Base-by-base conservation (phyloP, 345 rosid species). In the Pelargonium nanum region DNA sequence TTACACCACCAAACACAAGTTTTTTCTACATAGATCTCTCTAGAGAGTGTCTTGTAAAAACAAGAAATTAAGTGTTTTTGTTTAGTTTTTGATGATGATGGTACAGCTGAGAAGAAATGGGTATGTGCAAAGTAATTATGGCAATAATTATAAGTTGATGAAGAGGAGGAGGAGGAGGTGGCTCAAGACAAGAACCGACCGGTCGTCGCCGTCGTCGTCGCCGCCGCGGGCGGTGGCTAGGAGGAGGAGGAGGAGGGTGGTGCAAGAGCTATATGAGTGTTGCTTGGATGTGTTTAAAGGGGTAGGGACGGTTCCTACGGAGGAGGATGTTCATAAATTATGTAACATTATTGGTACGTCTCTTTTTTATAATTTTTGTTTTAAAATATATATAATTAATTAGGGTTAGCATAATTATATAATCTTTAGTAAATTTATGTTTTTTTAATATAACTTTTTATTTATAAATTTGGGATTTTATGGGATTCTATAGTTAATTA, bases 271-370 rank as follows among this genome's bases (percentile, higher is more conserved):
- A 17, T 84, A 70, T 66, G 70, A 54, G 68, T 62, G 78, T 0
- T 82, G 95, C 44, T 65, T 24, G 44, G 60, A 82, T 9, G 69
- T 82, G 6, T 87, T 87, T 72, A 75, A 67, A 65, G 86, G 86
- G 61, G 80, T 78, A 55, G 83, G 77, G 58, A 68, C 75, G 24
- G 83, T 81, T 61, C 95, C 90, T 54, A 44, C 65, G 2, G 70
- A 74, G n/a, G 59, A 24, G 21, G 79, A 82, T 66, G 88, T 82
- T 3, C 58, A 71, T 8, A 72, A 51, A 53, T 21, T 87, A 7
- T 65, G 80, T 68, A 20, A 53, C 63, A 61, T 84, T 56, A 76
- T 87, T 16, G 95, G 95, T 87, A 67, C 20, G 74, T 68, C 0
- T 40, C 34, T 58, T 53, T 13, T 5, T 10, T 6, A 0, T 51